Evolutionary conservation across 495 filamentous ascomycete genomes (phyloP).

Genomic region (Achaetomiella virescens): DNA sequence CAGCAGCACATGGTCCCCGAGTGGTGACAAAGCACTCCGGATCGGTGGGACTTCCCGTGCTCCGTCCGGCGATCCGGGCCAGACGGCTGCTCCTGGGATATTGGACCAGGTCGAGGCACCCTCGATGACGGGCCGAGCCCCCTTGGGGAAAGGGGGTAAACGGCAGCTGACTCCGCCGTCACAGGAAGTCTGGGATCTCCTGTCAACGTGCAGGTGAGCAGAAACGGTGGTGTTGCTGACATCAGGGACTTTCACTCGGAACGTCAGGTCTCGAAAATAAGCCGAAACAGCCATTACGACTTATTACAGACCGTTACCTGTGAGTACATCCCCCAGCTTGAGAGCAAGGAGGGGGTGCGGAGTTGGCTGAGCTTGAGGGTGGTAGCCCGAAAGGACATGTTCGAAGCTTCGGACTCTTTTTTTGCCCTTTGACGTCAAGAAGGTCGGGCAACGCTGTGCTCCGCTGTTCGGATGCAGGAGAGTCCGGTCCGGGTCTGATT

Average conservation of each 20-base stretch:
- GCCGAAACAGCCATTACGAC: too few species aligned
- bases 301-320: too few species aligned
- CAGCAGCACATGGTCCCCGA: not conserved
- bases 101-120: not conserved
- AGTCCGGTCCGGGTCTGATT: too few species aligned
- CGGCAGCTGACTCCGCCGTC: not conserved
- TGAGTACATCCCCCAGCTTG: too few species aligned
- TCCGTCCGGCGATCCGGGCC: not conserved
- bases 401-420: too few species aligned
- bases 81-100: not conserved
- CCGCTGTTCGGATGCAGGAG: too few species aligned
- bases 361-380: too few species aligned
- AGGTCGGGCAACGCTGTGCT: too few species aligned
- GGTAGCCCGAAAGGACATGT: too few species aligned
- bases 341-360: too few species aligned
- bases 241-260: not conserved
- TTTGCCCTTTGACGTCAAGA: too few species aligned
- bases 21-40: not conserved
- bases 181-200: not conserved
- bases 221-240: not conserved
- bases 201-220: not conserved
- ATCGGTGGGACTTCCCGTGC: not conserved
- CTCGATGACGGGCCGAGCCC: conserved; percentile 6
- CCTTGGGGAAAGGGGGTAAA: not conserved
- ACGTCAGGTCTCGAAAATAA: too few species aligned